Percentiles rank a stretch among this genome's conserved stretches.
These are phyloP conservation scores for Calophaca sinica DNA, from an alignment of 306 rosid species.

Conservation along the genomic window DNA sequence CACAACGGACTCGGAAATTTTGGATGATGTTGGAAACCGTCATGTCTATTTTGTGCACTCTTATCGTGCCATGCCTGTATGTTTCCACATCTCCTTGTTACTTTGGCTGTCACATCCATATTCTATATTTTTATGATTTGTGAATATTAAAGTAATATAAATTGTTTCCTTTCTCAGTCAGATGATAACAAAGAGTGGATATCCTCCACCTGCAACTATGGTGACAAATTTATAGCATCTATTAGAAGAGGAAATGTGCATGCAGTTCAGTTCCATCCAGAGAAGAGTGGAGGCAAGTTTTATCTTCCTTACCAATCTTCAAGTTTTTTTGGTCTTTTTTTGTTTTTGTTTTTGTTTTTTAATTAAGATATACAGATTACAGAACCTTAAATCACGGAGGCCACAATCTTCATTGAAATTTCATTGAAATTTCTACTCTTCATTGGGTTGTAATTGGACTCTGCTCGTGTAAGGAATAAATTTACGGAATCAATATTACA, in stretches of 20 bases:
- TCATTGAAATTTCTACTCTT: no score
- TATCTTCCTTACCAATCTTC: constrained; percentile 33
- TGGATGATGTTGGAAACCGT: constrained; percentile 80
- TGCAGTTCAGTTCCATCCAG: constrained; percentile 98
- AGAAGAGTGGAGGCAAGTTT: constrained; percentile 95
- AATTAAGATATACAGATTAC: neutral
- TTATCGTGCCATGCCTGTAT: constrained; percentile 88
- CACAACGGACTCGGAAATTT: constrained; percentile 67
- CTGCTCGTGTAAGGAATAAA: constrained; percentile 8
- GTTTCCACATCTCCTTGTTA: constrained; percentile 29
- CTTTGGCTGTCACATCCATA: constrained; percentile 26
- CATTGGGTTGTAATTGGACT: no score
- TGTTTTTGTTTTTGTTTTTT: neutral
- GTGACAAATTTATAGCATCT: constrained; percentile 88
- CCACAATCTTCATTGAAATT: no score
- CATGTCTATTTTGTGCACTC: constrained; percentile 98
- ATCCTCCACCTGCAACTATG: constrained; percentile 90
- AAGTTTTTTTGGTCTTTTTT: neutral
- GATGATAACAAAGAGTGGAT: constrained; percentile 88
- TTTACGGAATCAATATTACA: neutral
- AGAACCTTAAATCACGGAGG: neutral
- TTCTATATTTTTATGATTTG: constrained; percentile 23
- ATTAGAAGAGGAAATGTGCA: constrained; percentile 91
- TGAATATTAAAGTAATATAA: constrained; percentile 33
- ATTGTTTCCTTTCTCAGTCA: constrained; percentile 59